Evolutionary conservation across 371 early-diverging fungal genomes (phyloP), one percentile per base, ranked within the genome.

Genomic region (Mucor lusitanicus): DNA sequence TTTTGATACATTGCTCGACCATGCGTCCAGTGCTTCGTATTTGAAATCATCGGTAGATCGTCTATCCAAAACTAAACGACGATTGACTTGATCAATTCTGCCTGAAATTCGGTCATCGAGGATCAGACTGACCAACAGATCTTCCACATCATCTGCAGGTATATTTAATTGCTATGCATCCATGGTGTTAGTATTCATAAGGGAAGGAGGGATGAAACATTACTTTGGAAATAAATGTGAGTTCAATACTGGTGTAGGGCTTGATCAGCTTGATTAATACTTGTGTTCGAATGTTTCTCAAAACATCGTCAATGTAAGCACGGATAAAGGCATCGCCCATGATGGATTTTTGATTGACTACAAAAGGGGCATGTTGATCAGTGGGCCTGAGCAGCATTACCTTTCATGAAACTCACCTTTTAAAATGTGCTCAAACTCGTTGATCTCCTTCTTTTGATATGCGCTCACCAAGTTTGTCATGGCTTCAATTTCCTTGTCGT

Each of bases 381-480:
- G 44, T 42, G 2, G 44, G n/a, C n/a, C 21, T 46, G 46, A n/a
- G 48, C 48, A 21, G 7, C n/a, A n/a, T 19, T 0, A 48, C 3
- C 33, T 1, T 1, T 1, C 33, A 8, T 9, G 11, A 17, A 13
- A 57, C 7, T 63, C 71, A 78, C 89, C 84, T 68, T 83, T 75
- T 32, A 95, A 73, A 44, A 94, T 93, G 71, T 86, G 88, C 72
- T 95, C 94, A 76, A 97, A 96, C 68, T 91, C 92, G 21, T 80
- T 78, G 60, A 97, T 93, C 33, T 98, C 94, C 64, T 91, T 90
- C 19, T 85, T 84, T 75, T 97, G 96, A 74, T 93, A 98, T 0
- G 97, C 96, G 63, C 86, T 86, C 40, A 97, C 95, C 28, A 98
- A 82, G 64, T 91, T 88, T 3, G 96, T 95, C 91, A 98, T 95